Conservation (phyloP, 2,329 filamentous ascomycete species). For the Rhynchosporium graminicola region DNA sequence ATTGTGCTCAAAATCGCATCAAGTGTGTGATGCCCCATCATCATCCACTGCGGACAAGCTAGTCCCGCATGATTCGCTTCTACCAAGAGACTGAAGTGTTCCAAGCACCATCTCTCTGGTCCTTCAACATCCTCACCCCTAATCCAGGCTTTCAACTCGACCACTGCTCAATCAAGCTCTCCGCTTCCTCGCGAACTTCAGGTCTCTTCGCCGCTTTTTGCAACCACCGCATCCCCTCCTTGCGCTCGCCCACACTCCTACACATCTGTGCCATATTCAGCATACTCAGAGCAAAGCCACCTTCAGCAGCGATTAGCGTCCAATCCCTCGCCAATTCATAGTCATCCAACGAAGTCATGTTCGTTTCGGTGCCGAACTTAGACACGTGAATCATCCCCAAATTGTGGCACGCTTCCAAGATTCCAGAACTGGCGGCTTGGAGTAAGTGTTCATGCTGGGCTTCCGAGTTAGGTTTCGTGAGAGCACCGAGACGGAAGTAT, state of each 20-base stretch:
- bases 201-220: conserved; percentile 26
- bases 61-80: too few relatives aligned
- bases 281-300: conserved; percentile 36
- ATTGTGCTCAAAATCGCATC: too few relatives aligned
- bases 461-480: conserved; percentile 25
- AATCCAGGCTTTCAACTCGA: neutral
- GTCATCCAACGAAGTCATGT: conserved; percentile 22
- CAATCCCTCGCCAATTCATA: conserved; percentile 39
- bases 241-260: conserved; percentile 27
- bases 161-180: neutral
- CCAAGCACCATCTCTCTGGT: neutral
- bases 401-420: conserved; percentile 38
- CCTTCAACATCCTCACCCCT: neutral
- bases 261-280: conserved; percentile 36
- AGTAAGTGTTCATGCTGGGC: conserved; percentile 34
- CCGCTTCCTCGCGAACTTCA: conserved; percentile 22
- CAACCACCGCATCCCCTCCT: conserved; percentile 32
- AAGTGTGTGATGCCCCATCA: too few relatives aligned
- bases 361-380: conserved; percentile 20
- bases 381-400: conserved; percentile 35
- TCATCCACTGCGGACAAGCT: too few relatives aligned
- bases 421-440: conserved; percentile 38
- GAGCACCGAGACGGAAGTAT: conserved; percentile 38
- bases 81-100: neutral
- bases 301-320: conserved; percentile 35